Base-by-base conservation (phyloP, 2,329 filamentous ascomycete genomes). In the Fusarium sp. region DNA sequence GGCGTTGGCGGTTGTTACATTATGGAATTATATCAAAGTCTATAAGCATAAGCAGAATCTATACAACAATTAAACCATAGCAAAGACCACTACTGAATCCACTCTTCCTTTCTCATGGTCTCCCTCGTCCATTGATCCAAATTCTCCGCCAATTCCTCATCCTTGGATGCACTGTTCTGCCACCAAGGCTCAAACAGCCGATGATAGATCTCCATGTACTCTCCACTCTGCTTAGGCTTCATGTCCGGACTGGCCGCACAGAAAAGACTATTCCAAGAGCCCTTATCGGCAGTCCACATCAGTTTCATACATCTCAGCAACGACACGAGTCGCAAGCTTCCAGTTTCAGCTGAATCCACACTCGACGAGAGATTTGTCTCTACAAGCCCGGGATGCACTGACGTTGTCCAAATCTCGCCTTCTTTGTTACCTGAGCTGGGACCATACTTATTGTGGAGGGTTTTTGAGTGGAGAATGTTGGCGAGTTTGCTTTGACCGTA, bases 401-500 rank as follows among this genome's bases (percentile, higher is more conserved):
- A 45, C 0, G 74, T 35, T 1, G 38, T 39, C 74, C 74, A 76
- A 13, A 76, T 71, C 8, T 74, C 71, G 5, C 71, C 63, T 8
- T 69, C 48, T 6, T 26, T 33, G 6, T 47, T 51, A 9, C 28
- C 24, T 2, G 74, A 71, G 8, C 51, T 45, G 2, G 74, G 73
- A 0, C 74, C 74, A 30, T 76, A 73, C 5, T 33, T 51, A 14
- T 53, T 70, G 24, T 76, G 63, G 0, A 76, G 33, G 0, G 48
- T 63, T 30, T 56, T 74, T 1, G 71, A n/a, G 28, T 76, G 74
- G 1, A 76, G 48, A 14, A 76, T 39, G 10, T 76, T 76, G 45
- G 50, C 74, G 2, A 76, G 65, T 24, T 76, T 76, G 28, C 61
- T 61, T 20, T 76, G 71, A 0, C 74, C 74, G 33, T 76, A 76